phyloP scores from a whole-genome alignment of 1,139 yeast species.

The Pichia sp. region DNA sequence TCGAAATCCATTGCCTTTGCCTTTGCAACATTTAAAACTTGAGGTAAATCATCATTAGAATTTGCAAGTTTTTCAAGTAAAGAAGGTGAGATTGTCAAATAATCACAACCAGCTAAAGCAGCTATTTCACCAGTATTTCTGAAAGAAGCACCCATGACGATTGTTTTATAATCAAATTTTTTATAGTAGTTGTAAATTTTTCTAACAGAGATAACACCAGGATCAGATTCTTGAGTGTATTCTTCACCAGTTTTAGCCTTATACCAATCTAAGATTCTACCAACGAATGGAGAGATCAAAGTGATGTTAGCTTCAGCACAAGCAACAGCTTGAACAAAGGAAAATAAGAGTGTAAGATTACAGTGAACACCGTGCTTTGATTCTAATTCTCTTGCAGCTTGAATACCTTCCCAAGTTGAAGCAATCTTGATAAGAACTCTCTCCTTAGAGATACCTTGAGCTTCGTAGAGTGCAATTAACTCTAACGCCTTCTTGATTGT shows the following conservation, averaged over 20 bases:
- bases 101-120: conserved; percentile 97
- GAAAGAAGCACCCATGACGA: conserved; percentile 99
- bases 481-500: conserved; percentile 88
- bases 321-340: conserved; percentile 96
- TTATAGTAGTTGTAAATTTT: conserved; percentile 93
- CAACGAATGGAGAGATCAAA: conserved; percentile 96
- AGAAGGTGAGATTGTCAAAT: conserved; percentile 90
- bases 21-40: conserved; percentile 58
- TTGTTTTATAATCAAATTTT: conserved; percentile 92
- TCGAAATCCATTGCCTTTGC: conserved; percentile 47
- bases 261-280: conserved; percentile 98
- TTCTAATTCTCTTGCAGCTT: conserved; percentile 96
- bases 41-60: conserved; percentile 73
- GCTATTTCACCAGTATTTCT: conserved; percentile 95
- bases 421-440: conserved; percentile 94
- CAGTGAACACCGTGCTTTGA: conserved; percentile 85
- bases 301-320: conserved; percentile 98
- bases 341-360: conserved; percentile 91
- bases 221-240: conserved; percentile 77
- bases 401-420: conserved; percentile 98
- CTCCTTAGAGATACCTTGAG: conserved; percentile 77
- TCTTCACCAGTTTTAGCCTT: conserved; percentile 89
- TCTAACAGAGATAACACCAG: conserved; percentile 92
- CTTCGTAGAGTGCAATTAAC: conserved; percentile 77
- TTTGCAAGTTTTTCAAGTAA: conserved; percentile 82